Evolutionary conservation across 306 rosid genomes (phyloP), one percentile per base, ranked within the genome.

Genomic region (Gynostemma pentaphyllum): DNA sequence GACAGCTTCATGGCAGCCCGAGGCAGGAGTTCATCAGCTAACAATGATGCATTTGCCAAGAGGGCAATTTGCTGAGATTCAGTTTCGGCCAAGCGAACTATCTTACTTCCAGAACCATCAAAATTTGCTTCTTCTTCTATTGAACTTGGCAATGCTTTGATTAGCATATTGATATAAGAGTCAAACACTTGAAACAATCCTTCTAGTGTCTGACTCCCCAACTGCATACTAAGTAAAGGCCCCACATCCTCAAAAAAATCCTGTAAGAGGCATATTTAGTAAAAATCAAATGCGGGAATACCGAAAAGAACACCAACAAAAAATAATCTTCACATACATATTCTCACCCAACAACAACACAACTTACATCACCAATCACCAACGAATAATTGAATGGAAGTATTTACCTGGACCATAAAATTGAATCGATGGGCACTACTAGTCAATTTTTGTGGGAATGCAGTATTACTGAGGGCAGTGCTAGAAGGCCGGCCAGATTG

Each of bases 191-290:
- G 90, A 79, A 86, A 84, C 76, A 94, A 72, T 55, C 99, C 99
- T 73, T 89, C 99, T 74, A 94, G 64, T 14, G 95, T 90, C 75
- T 88, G 94, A 70, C 97, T 95, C 42, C 99, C 99, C 85, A 94
- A 75, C 86, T 86, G 99, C 99, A 94, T 94, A 68, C 99, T 88
- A 30, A 94, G 94, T 71, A 89, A 79, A 29, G 96, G 99, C 63
- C 99, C 99, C 42, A 94, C 99, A 69, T 94, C 97, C 78, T 94
- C 99, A 48, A 94, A 84, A 82, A 88, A 94, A 68, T 94, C 99
- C 99, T 94, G 88, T 30, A 71, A 53, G 70, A 76, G 61, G 47
- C 64, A 66, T 49, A 72, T 62, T 67, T 73, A 52, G 69, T 28
- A 30, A 36, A 64, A 73, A 67, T 32, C 61, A 36, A 50, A 69